A percentile compares a stretch with the other conserved stretches of the same genome.
These are phyloP conservation scores for Dictyostelium purpureum DNA, from an alignment of 78 protist species.

Conservation along the genomic window DNA sequence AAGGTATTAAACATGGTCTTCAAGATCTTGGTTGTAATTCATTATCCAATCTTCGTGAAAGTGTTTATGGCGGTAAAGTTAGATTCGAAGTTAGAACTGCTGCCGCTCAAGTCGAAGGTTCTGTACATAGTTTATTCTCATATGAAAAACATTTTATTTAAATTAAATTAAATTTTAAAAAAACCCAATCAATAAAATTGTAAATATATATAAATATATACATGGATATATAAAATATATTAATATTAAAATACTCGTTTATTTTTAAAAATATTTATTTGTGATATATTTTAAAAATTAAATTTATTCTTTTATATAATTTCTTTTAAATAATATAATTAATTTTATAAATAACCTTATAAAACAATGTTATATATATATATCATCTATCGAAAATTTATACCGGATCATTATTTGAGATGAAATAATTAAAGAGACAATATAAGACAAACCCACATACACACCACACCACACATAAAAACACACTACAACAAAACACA, in stretches of 20 bases:
- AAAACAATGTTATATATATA: too few relatives aligned
- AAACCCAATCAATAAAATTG: neutral
- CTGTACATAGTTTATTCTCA: conserved; percentile 86
- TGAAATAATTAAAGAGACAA: too few relatives aligned
- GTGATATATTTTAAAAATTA: neutral
- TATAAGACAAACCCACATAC: too few relatives aligned
- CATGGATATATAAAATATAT: neutral
- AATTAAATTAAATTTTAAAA: conserved; percentile 22
- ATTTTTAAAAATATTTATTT: neutral
- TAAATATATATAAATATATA: too few relatives aligned
- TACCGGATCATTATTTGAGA: too few relatives aligned
- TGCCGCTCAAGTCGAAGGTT: conserved; percentile 92
- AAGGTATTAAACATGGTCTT: conserved; percentile 89
- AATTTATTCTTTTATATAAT: too few relatives aligned
- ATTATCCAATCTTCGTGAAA: conserved; percentile 25
- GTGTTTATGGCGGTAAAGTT: conserved; percentile 74
- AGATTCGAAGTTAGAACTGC: conserved; percentile 89
- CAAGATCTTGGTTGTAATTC: conserved; percentile 89
- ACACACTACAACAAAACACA: too few relatives aligned
- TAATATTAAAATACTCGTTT: neutral
- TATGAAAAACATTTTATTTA: conserved; percentile 77
- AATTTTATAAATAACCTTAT: too few relatives aligned
- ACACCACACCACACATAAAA: too few relatives aligned
- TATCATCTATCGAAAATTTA: too few relatives aligned
- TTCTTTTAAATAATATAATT: too few relatives aligned